Evolutionary conservation across 2,329 filamentous ascomycete genomes (phyloP).

Genomic region (Cercospora nicotianae): DNA sequence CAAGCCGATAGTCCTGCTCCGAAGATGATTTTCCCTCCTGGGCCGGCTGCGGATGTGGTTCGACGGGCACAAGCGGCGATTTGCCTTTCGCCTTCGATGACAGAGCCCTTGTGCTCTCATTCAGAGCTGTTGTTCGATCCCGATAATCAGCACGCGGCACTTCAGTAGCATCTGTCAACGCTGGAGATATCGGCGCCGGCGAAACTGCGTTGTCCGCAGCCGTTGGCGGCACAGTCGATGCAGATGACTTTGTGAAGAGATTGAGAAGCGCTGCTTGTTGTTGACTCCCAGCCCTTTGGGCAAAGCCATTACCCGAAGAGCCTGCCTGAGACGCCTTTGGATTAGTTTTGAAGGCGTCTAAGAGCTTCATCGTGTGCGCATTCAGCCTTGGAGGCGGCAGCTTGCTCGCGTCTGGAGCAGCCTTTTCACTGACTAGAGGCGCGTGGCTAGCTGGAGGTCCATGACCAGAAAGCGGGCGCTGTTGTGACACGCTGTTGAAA

Average conservation of each 20-base stretch:
- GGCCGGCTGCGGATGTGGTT: neutral
- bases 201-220: constrained; percentile 1
- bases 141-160: constrained; percentile 16
- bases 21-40: neutral
- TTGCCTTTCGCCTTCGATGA: constrained; percentile 25
- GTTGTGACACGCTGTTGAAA: constrained; percentile 10
- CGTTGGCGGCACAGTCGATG: constrained; percentile 11
- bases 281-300: constrained; percentile 35
- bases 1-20: neutral
- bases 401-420: constrained; percentile 57
- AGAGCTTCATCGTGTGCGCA: constrained; percentile 57
- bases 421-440: constrained; percentile 43
- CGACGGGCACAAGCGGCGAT: neutral
- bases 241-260: constrained; percentile 44
- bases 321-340: constrained; percentile 19
- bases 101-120: constrained; percentile 39
- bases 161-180: constrained; percentile 25
- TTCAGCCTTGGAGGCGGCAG: constrained; percentile 60
- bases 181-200: constrained; percentile 23
- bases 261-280: constrained; percentile 50
- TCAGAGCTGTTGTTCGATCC: constrained; percentile 30
- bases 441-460: neutral
- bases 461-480: constrained; percentile 2
- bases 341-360: constrained; percentile 53
- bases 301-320: constrained; percentile 8